Evolutionary conservation across 768 basidiomycete genomes (phyloP), one percentile per base, ranked within the genome.

Genomic region (Exsudoporus frostii): DNA sequence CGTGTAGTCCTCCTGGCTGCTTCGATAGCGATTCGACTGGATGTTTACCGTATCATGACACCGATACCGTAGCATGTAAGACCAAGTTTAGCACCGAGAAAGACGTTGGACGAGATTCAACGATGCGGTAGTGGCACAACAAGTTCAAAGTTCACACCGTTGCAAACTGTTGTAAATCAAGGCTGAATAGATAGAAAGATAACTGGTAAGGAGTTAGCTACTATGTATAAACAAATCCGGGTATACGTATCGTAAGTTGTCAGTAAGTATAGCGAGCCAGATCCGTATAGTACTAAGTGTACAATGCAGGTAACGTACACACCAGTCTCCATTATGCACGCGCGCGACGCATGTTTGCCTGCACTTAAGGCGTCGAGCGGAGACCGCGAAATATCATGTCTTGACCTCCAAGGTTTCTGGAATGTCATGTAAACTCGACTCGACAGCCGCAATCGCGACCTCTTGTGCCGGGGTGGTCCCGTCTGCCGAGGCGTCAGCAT

Each of bases 1-100:
- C 64, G 57, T 67, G 64, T 54, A 36, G 39, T 42, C 63, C 63
- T 67, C 45, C 63, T 57, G 60, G 65, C 41, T 13, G 36, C 25
- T 17, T 22, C 6, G 55, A 55, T 50, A 22, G 44, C 46, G 46
- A 48, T 49, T 59, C 24, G 54, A 53, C 27, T 43, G 39, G 32
- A 33, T n/a, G 22, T 39, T 34, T 36, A 33, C 20, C 7, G 34
- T 33, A 36, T 33, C 32, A 33, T 42, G 45, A 27, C 5, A 17
- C 15, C 20, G 25, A 37, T 32, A 32, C 10, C 6, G 39, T n/a
- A 15, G n/a, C 29, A n/a, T 32, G 36, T 17, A n/a, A 32, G 19
- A 19, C 24, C 52, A 34, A 27, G 29, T 38, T 32, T 25, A 20
- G 19, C 22, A 10, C 17, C 0, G 36, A 22, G 32, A 33, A 33